Conservation (phyloP, 495 filamentous ascomycete genomes). For the Podospora pseudocomata region DNA sequence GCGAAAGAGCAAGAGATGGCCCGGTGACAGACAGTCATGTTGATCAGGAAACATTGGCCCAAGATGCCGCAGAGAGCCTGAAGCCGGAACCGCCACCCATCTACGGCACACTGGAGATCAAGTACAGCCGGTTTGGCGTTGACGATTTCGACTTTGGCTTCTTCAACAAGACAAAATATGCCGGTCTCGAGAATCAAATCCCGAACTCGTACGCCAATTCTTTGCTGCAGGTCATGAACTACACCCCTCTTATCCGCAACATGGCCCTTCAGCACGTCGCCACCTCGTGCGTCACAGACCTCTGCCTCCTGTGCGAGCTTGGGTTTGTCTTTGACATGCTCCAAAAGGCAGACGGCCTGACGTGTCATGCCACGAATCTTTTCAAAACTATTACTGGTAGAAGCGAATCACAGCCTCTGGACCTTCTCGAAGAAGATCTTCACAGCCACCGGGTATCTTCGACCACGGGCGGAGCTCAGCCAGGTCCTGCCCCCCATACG, state of each 20-base stretch:
- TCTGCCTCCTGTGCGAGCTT: constrained; percentile 88
- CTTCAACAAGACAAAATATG: constrained; percentile 87
- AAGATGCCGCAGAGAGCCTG: constrained; percentile 54
- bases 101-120: constrained; percentile 90
- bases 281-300: constrained; percentile 71
- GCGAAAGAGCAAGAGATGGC: constrained; percentile 78
- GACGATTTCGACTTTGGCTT: constrained; percentile 96
- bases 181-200: constrained; percentile 93
- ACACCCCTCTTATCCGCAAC: constrained; percentile 84
- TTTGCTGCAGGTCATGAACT: constrained; percentile 85
- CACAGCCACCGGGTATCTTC: constrained; percentile 33
- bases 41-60: constrained; percentile 57
- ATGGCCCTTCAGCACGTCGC: constrained; percentile 87
- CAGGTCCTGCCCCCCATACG: not conserved
- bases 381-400: constrained; percentile 80
- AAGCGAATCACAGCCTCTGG: constrained; percentile 66
- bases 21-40: constrained; percentile 17
- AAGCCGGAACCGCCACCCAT: constrained; percentile 74
- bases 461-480: not conserved
- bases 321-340: constrained; percentile 98
- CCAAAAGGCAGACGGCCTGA: constrained; percentile 86
- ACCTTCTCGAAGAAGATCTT: constrained; percentile 75
- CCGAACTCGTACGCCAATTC: constrained; percentile 94
- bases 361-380: constrained; percentile 97
- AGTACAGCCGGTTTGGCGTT: constrained; percentile 94